These are phyloP conservation scores for Rhypophila decipiens DNA, from an alignment of 495 filamentous ascomycete species.

Conservation along the genomic window DNA sequence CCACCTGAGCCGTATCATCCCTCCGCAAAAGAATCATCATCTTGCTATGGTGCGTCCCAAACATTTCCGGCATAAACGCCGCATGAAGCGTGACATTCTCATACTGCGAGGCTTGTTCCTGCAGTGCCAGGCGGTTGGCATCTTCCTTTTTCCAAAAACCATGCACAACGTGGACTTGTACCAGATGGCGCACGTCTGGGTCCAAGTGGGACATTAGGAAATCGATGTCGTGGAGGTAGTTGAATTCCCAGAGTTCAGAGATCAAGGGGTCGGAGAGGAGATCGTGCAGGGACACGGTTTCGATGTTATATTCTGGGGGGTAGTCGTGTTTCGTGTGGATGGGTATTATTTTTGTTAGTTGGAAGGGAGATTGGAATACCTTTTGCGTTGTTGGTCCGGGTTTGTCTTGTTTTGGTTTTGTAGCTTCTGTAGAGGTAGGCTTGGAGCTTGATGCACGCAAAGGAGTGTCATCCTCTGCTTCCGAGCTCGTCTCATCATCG, in stretches of 20 bases:
- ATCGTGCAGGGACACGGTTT: conserved; percentile 60
- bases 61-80: conserved; percentile 78
- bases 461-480: not conserved
- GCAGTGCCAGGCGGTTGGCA: conserved; percentile 47
- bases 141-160: conserved; percentile 82
- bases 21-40: conserved; percentile 78
- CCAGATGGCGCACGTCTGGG: conserved; percentile 54
- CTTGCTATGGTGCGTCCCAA: conserved; percentile 77
- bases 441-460: too few species aligned
- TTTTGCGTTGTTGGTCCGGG: not conserved
- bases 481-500: conserved; percentile 20
- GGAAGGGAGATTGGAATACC: conserved; percentile 55
- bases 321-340: too few species aligned
- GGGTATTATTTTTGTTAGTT: conserved; percentile 69
- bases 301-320: conserved; percentile 53
- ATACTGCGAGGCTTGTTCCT: conserved; percentile 54
- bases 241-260: conserved; percentile 84
- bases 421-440: too few species aligned
- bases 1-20: conserved; percentile 69
- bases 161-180: conserved; percentile 73
- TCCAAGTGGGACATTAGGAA: conserved; percentile 63
- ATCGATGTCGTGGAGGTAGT: conserved; percentile 76
- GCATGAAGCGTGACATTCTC: conserved; percentile 63
- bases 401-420: not conserved
- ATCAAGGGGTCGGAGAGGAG: conserved; percentile 80